Percentiles rank a stretch among this genome's conserved stretches.
phyloP scores from a whole-genome alignment of 306 rosid species.

The Ammopiptanthus mongolicus region DNA sequence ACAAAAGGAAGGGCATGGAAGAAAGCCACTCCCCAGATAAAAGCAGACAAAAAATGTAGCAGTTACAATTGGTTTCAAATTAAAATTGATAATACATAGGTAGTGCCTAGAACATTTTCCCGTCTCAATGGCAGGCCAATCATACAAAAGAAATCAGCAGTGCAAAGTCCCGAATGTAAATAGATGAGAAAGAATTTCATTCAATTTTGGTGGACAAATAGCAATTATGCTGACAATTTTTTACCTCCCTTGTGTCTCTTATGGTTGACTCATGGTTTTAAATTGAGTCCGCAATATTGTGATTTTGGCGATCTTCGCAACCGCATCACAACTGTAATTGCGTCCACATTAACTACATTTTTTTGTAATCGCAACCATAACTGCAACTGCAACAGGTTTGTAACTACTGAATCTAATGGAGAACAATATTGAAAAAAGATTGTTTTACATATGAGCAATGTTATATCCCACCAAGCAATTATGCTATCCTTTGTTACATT shows the following conservation, averaged over 20 bases:
- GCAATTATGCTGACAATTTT: not conserved
- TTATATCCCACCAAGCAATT: too few relatives aligned
- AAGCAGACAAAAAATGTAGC: conserved; percentile 35
- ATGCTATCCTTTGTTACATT: not conserved
- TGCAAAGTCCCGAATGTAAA: not conserved
- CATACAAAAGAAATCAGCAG: not conserved
- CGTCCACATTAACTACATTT: not conserved
- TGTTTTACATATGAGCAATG: not conserved
- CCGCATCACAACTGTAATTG: not conserved
- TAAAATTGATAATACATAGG: not conserved
- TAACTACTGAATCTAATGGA: not conserved
- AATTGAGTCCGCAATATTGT: not conserved
- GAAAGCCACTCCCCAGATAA: conserved; percentile 36
- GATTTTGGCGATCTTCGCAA: not conserved
- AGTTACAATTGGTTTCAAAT: conserved; percentile 3
- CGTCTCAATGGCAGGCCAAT: not conserved
- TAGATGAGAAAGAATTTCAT: not conserved
- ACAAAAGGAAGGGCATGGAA: conserved; percentile 34
- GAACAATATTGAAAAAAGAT: not conserved
- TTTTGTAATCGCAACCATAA: too few relatives aligned
- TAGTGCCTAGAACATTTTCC: conserved; percentile 13
- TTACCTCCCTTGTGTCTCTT: not conserved
- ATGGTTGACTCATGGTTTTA: not conserved
- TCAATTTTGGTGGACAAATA: not conserved
- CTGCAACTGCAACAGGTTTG: not conserved